These are phyloP conservation scores for Hypoxylon intermedium DNA, from an alignment of 495 filamentous ascomycete genomes.

Conservation along the genomic window DNA sequence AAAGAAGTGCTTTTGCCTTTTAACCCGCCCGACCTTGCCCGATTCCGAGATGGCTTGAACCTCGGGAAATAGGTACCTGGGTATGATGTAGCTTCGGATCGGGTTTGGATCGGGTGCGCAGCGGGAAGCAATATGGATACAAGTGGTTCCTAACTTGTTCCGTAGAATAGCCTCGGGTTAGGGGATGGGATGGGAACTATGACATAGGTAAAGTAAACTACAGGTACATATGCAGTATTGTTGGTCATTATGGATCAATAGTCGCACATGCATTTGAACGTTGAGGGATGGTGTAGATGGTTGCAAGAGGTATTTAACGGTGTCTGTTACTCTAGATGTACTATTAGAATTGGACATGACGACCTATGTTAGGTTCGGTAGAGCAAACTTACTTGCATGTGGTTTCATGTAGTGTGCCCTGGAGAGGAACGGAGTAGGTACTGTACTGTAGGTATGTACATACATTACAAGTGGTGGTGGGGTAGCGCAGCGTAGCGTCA, in stretches of 20 bases:
- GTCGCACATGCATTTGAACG: too few relatives aligned
- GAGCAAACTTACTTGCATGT: slow-evolving; percentile 26
- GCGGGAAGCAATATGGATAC: slow-evolving; percentile 3
- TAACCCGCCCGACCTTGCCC: slow-evolving; percentile 35
- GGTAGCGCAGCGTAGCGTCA: slow-evolving; percentile 13
- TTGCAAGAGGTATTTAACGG: neutral
- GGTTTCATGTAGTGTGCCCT: slow-evolving; percentile 4
- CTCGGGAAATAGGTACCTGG: slow-evolving; percentile 34
- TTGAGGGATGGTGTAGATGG: too few relatives aligned
- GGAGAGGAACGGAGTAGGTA: neutral
- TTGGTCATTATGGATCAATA: too few relatives aligned
- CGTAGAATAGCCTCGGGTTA: slow-evolving; percentile 36
- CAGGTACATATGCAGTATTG: neutral
- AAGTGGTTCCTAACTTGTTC: slow-evolving; percentile 5
- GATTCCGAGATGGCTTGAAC: slow-evolving; percentile 22
- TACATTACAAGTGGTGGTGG: slow-evolving; percentile 12
- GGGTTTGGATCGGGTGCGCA: neutral
- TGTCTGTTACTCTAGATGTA: too few relatives aligned
- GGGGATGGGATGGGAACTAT: neutral
- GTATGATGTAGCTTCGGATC: slow-evolving; percentile 11
- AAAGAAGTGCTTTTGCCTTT: slow-evolving; percentile 9
- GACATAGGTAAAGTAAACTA: neutral
- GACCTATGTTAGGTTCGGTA: neutral
- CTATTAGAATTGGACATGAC: neutral
- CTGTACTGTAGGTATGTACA: slow-evolving; percentile 4